These are phyloP conservation scores for Pythium rishiriense DNA, from an alignment of 352 stramenopile genomes.

Conservation along the genomic window DNA sequence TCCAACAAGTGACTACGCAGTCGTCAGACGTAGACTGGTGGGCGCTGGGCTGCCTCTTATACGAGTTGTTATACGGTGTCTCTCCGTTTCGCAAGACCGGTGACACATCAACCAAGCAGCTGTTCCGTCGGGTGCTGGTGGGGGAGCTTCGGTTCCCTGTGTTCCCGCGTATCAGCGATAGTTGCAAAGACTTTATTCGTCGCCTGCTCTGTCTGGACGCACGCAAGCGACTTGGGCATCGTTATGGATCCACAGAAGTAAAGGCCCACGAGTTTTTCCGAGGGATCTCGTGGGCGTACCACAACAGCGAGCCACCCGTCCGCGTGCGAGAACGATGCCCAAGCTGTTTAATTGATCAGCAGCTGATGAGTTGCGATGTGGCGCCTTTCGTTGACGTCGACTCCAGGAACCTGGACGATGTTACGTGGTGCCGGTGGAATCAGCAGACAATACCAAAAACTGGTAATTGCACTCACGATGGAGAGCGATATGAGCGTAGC, in stretches of 20 bases:
- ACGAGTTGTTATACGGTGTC: conserved; percentile 71
- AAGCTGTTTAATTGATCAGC: background rate
- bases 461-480: background rate
- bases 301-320: conserved; percentile 15
- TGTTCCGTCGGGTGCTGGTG: conserved; percentile 58
- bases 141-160: conserved; percentile 43
- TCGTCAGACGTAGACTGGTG: conserved; percentile 72
- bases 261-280: conserved; percentile 40
- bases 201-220: conserved; percentile 27
- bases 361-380: background rate
- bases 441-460: background rate
- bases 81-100: conserved; percentile 48
- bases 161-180: conserved; percentile 22
- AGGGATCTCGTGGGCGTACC: conserved; percentile 31
- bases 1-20: conserved; percentile 36
- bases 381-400: background rate
- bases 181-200: conserved; percentile 34
- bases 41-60: conserved; percentile 70
- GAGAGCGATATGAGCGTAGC: background rate
- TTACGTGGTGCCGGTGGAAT: background rate
- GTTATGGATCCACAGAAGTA: conserved; percentile 30
- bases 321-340: background rate
- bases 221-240: conserved; percentile 30
- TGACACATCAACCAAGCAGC: conserved; percentile 29
- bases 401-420: background rate